Evolutionary conservation across 306 rosid species (phyloP).

Genomic region (peach (Prunus persica)): DNA sequence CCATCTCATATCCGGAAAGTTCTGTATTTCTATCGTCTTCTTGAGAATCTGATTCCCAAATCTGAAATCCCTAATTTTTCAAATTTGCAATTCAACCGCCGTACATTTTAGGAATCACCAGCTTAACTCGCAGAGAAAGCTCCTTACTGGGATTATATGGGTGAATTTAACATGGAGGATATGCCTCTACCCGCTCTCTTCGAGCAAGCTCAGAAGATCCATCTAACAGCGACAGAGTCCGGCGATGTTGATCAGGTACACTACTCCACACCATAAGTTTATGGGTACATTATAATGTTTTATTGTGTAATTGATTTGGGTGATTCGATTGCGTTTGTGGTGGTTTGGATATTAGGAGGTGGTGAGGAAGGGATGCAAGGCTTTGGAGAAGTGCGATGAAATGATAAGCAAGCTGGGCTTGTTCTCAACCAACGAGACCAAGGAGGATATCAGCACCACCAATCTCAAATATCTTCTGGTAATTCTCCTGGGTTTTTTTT

Average conservation of each 20-base stretch:
- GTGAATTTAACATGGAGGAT: slow-evolving; percentile 55
- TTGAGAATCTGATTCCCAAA: neutral
- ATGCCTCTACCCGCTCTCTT: slow-evolving; percentile 71
- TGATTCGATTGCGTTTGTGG: slow-evolving; percentile 4
- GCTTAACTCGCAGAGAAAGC: neutral
- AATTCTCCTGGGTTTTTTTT: slow-evolving; percentile 7
- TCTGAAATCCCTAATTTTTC: slow-evolving; percentile 7
- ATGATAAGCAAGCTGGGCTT: slow-evolving; percentile 75
- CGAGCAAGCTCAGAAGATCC: slow-evolving; percentile 83
- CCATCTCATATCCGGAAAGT: neutral
- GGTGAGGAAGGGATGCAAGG: slow-evolving; percentile 64
- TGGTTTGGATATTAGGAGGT: slow-evolving; percentile 41
- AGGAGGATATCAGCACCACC: slow-evolving; percentile 82
- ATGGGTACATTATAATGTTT: neutral
- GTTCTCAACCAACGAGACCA: slow-evolving; percentile 86
- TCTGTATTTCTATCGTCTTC: neutral
- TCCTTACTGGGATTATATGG: slow-evolving; percentile 11
- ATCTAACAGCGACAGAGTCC: slow-evolving; percentile 56
- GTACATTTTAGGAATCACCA: neutral
- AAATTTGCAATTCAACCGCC: neutral
- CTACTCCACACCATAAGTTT: neutral
- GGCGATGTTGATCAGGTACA: slow-evolving; percentile 61
- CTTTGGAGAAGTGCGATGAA: slow-evolving; percentile 68
- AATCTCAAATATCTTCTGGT: slow-evolving; percentile 86
- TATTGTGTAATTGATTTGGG: neutral